phyloP scores from a whole-genome alignment of 768 basidiomycete species.

The Lactifluus volemus region DNA sequence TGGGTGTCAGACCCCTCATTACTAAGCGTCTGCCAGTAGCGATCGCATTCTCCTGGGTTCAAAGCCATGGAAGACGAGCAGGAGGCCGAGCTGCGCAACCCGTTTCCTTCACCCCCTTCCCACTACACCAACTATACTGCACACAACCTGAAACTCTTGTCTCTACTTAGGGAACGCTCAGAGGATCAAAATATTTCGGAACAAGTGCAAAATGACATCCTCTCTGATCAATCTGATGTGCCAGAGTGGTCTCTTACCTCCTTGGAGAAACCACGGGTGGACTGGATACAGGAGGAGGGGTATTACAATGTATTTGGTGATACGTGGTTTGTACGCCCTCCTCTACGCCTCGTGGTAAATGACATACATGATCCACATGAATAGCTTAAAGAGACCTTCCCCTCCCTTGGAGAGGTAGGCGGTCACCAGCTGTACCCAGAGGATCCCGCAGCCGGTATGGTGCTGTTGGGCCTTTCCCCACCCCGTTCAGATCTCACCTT shows the following conservation, averaged over 20 bases:
- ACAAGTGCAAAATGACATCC: constrained; percentile 49
- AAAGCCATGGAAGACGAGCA: constrained; percentile 54
- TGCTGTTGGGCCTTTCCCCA: neutral
- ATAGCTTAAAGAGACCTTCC: constrained; percentile 76
- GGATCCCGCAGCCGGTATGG: constrained; percentile 56
- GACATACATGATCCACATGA: neutral
- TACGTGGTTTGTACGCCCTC: constrained; percentile 69
- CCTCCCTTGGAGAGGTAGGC: constrained; percentile 73
- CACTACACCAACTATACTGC: constrained; percentile 72
- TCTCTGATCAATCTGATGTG: constrained; percentile 63
- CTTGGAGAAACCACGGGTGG: constrained; percentile 79
- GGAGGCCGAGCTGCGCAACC: constrained; percentile 70
- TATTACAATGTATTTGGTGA: constrained; percentile 82
- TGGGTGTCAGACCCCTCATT: no score
- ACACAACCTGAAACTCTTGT: constrained; percentile 63
- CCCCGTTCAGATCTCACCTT: neutral
- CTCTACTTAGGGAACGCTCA: constrained; percentile 48
- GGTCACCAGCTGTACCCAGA: constrained; percentile 73
- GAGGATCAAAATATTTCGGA: constrained; percentile 27
- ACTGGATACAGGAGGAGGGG: constrained; percentile 85
- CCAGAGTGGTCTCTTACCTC: constrained; percentile 70
- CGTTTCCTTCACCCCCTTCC: constrained; percentile 84
- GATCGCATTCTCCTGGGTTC: no score
- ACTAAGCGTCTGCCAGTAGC: no score
- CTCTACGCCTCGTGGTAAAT: neutral